These are phyloP conservation scores for Solanum phureja DNA, from an alignment of 257 asterid species.

Conservation along the genomic window DNA sequence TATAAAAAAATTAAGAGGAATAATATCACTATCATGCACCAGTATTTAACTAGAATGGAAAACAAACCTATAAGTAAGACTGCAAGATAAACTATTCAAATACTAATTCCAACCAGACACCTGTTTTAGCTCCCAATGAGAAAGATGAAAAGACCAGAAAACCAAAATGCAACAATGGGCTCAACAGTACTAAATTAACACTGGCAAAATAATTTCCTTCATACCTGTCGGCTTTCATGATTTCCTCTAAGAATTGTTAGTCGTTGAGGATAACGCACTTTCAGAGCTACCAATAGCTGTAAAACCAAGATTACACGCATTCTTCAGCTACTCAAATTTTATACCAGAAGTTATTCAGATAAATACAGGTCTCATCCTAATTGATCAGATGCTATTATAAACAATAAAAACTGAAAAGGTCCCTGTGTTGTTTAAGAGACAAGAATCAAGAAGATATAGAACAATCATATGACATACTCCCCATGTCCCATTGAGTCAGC, in stretches of 20 bases:
- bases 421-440: not conserved
- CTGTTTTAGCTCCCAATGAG: not conserved
- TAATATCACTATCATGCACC: not conserved
- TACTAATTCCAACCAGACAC: not conserved
- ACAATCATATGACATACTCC: not conserved
- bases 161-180: not conserved
- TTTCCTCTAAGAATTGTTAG: slow-evolving; percentile 27
- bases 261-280: slow-evolving; percentile 54
- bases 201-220: not conserved
- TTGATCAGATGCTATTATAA: not conserved
- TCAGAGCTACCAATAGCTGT: slow-evolving; percentile 58
- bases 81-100: not conserved
- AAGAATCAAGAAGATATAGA: not conserved
- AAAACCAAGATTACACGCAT: not conserved
- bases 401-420: not conserved
- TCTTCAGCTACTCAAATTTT: not conserved
- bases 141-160: not conserved
- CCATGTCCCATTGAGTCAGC: not conserved
- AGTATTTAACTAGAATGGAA: not conserved
- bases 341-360: not conserved
- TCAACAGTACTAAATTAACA: not conserved
- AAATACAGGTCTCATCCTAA: not conserved
- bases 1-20: not conserved
- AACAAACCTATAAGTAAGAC: not conserved
- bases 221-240: slow-evolving; percentile 17